Base-by-base conservation (phyloP, 306 rosid genomes). In the Acmispon strigosus region DNA sequence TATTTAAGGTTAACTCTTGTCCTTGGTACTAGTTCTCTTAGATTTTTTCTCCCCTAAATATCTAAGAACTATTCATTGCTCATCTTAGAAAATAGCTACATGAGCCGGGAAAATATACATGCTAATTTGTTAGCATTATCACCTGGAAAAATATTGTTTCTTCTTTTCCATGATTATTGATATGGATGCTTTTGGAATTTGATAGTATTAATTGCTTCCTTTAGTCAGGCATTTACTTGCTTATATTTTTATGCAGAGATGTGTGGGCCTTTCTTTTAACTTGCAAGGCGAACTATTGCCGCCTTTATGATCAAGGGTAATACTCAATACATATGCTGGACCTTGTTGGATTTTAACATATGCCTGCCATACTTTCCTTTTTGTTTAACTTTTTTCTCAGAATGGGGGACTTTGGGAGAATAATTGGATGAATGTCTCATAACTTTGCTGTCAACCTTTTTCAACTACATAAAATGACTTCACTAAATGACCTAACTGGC, bases 271-370 rank as follows among this genome's bases (percentile, higher is more conserved):
- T 93, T 85, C 56, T 93, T 67, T 84, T 90, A 67, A 89, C 94
- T 47, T 83, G 88, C 92, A 87, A 90, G 86, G 90, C 82, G 71
- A 82, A 70, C 16, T 93, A 93, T 88, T 90, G 98, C 96, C 76
- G 92, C 79, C 97, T 93, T 73, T 93, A 93, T 72, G 96, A 93
- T 82, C 85, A 89, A 86, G 98, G 98, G 98, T 93, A 93, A 88
- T 82, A 64, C 68, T 79, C 78, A 12, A 60, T 54, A n/a, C 12
- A 54, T 66, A 39, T 65, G 53, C 13, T 29, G 48, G 36, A 47
- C 24, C 18, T 24, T 19, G 19, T 54, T 60, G 48, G 42, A 13
- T 75, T 77, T 53, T 52, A 19, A 62, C 58, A 51, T 64, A 39
- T 71, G 60, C 66, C 8, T 67, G 54, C 62, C 36, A 53, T 66